These are phyloP conservation scores for Datisca glomerata DNA, from an alignment of 306 rosid genomes.

Conservation along the genomic window DNA sequence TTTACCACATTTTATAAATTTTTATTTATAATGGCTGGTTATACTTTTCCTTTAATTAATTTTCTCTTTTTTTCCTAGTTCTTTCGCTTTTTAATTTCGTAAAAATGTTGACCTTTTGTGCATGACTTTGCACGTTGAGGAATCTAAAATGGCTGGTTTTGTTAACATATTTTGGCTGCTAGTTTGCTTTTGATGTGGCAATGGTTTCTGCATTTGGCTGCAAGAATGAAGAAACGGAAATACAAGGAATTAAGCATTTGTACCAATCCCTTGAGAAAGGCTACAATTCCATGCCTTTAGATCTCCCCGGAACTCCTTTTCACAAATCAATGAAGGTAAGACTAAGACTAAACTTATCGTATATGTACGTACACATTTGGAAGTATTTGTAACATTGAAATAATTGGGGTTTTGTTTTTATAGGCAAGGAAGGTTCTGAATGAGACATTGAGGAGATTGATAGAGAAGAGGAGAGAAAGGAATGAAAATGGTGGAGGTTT, in stretches of 20 bases:
- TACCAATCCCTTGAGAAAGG: constrained; percentile 67
- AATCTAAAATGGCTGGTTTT: constrained; percentile 9
- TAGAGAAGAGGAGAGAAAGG: constrained; percentile 41
- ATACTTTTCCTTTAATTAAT: too few relatives aligned
- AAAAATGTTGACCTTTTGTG: neutral
- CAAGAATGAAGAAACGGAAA: constrained; percentile 32
- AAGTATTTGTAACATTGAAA: neutral
- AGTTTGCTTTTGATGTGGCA: constrained; percentile 94
- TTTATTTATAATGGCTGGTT: too few relatives aligned
- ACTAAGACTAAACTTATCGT: neutral
- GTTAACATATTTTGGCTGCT: neutral
- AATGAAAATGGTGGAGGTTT: constrained; percentile 37
- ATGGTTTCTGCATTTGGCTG: constrained; percentile 63
- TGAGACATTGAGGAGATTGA: constrained; percentile 40
- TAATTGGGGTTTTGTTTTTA: neutral
- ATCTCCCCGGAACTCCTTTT: constrained; percentile 68
- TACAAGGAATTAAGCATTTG: constrained; percentile 46
- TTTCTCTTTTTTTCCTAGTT: too few relatives aligned
- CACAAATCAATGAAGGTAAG: constrained; percentile 71
- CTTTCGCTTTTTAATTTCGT: too few relatives aligned
- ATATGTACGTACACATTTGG: neutral
- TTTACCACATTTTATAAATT: too few relatives aligned
- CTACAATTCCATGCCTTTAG: constrained; percentile 69
- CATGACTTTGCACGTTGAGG: constrained; percentile 2
- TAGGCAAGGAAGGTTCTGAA: constrained; percentile 74